A percentile compares a stretch with the other conserved stretches of the same genome.
Evolutionary conservation across 2,329 filamentous ascomycete species (phyloP).

Genomic region (Rasamsonia emersonii): DNA sequence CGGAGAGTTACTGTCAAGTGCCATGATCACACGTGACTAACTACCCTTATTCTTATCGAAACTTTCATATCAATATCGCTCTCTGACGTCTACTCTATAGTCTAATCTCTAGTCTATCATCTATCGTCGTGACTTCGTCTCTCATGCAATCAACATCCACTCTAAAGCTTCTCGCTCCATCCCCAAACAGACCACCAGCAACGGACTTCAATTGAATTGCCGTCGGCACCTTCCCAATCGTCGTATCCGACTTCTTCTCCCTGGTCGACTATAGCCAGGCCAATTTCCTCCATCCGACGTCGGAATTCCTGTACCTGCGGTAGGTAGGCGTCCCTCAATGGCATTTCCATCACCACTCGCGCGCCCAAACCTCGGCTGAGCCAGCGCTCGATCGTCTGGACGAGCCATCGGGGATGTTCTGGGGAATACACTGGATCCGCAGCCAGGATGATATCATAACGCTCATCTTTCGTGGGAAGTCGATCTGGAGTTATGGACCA

Average conservation of each 20-base stretch:
- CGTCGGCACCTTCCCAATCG: conserved; percentile 38
- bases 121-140: conserved; percentile 20
- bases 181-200: conserved; percentile 43
- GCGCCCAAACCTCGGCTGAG: conserved; percentile 50
- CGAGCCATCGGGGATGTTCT: conserved; percentile 67
- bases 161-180: conserved; percentile 30
- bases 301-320: conserved; percentile 57
- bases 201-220: conserved; percentile 32
- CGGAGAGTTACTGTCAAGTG: no score
- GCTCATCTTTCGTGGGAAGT: conserved; percentile 22
- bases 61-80: no score
- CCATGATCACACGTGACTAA: no score
- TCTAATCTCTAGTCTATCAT: conserved; percentile 17
- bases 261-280: conserved; percentile 44
- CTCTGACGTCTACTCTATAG: conserved; percentile 1
- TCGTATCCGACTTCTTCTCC: conserved; percentile 39
- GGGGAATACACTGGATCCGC: conserved; percentile 85
- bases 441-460: conserved; percentile 61
- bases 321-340: conserved; percentile 61
- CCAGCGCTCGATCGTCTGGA: conserved; percentile 60
- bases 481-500: conserved; percentile 46
- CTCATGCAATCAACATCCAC: neutral
- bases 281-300: conserved; percentile 49
- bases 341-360: conserved; percentile 70
- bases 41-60: no score